Base-by-base conservation (phyloP, 495 filamentous ascomycete genomes). In the Daldinia vernicosa region DNA sequence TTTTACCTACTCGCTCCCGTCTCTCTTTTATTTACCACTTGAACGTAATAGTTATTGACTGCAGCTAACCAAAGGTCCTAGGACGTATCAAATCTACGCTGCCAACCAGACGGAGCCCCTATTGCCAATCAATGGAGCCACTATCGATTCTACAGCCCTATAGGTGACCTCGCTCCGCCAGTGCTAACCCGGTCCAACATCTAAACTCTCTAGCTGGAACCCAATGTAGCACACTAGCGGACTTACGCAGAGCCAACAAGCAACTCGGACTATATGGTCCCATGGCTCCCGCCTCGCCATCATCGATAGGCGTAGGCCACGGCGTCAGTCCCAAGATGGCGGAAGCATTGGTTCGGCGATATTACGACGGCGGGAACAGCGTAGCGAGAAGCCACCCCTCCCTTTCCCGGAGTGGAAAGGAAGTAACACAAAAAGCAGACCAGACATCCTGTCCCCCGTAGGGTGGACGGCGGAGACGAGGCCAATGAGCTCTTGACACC, bases 401-500 rank as follows among this genome's bases (percentile, higher is more conserved):
- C 22, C 17, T 47, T 2, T 47, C 43, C 22, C 43, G 17, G 17
- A 17, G 53, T 28, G 30, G 17, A 37, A 24, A 17, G 3, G 24
- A 56, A 35, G 9, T 3, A 51, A 33, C 50, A 53, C 6, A 30
- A 11, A n/a, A n/a, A 5, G 14, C 27, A 53, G 26, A 52, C n/a
- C 39, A 50, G 40, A 33, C 15, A 60, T 27, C 37, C 58, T 32
- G 40, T n/a, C 40, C 7, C 45, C 43, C 43, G 43, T 47, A 47
- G 43, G 43, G 50, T 40, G 11, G 28, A 66, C 54, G 39, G 53
- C 54, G 39, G 53, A 35, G 26, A 39, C 43, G 14, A 19, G 8
- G 43, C 63, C 63, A 66, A 66, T 66, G 24, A 39, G 19, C 28
- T 50, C 54, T 27, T 58, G 63, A 57, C 63, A 66, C 63, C 63